These are phyloP conservation scores for Aschersonia sp. DNA, from an alignment of 2,329 filamentous ascomycete genomes.

Conservation along the genomic window DNA sequence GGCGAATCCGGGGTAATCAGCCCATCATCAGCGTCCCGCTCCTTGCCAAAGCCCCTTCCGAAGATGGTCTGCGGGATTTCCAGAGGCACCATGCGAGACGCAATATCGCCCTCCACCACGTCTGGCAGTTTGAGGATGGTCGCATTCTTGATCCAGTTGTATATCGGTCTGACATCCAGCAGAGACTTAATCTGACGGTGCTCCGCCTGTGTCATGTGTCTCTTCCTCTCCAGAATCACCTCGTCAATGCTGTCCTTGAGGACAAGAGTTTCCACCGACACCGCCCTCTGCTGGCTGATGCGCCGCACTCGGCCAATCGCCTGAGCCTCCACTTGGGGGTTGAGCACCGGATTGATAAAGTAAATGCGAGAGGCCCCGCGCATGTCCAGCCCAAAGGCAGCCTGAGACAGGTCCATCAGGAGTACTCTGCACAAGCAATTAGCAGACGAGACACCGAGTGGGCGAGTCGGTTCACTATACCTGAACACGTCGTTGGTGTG, in stretches of 20 bases:
- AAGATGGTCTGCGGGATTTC: constrained; percentile 33
- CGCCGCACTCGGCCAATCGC: constrained; percentile 81
- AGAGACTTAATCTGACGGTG: constrained; percentile 39
- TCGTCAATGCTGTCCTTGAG: constrained; percentile 72
- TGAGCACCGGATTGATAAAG: constrained; percentile 78
- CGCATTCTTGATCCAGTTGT: constrained; percentile 43
- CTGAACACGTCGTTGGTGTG: constrained; percentile 52
- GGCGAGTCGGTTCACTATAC: constrained; percentile 11
- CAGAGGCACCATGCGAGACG: constrained; percentile 34
- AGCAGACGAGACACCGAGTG: neutral
- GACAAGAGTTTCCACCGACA: constrained; percentile 76
- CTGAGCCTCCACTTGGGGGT: constrained; percentile 74
- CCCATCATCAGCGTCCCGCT: constrained; percentile 29
- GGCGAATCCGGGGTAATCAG: constrained; percentile 17
- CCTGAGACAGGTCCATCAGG: constrained; percentile 82
- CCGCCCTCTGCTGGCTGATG: constrained; percentile 67
- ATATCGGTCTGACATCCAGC: constrained; percentile 41
- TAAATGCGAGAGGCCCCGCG: constrained; percentile 71
- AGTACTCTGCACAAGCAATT: constrained; percentile 39
- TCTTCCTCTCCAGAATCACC: constrained; percentile 58
- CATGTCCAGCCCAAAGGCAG: constrained; percentile 78
- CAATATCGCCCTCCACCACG: constrained; percentile 14
- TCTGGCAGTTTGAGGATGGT: constrained; percentile 23
- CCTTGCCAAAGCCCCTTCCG: constrained; percentile 29
- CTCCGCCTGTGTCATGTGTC: constrained; percentile 58